Conservation (phyloP, 208 protist genomes). For the Leishmania mexicana region DNA sequence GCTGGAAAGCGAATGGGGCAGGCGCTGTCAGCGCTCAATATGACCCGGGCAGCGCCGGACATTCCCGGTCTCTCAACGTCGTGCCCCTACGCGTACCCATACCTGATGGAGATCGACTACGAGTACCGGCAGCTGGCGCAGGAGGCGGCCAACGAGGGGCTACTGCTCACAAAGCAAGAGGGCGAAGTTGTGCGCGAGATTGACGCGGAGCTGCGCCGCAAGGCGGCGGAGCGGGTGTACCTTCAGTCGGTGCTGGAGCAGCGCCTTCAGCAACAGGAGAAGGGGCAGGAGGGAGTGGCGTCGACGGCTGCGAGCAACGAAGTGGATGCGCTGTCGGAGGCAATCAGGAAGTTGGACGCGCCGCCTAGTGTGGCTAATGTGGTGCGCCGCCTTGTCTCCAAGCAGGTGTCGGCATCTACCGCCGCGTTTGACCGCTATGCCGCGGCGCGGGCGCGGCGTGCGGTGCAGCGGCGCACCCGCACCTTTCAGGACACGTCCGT, state of each 20-base stretch:
- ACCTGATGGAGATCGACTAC: conserved; percentile 63
- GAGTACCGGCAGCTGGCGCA: conserved; percentile 43
- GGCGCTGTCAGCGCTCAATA: conserved; percentile 26
- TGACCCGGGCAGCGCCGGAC: not conserved
- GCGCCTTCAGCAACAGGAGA: conserved; percentile 6
- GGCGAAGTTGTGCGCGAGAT: conserved; percentile 50
- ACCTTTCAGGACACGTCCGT: conserved; percentile 29
- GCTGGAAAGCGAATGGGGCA: conserved; percentile 27
- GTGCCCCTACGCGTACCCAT: conserved; percentile 42
- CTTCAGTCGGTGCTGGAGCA: conserved; percentile 22
- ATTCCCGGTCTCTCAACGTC: conserved; percentile 13
- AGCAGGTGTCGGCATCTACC: conserved; percentile 11
- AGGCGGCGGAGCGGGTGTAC: conserved; percentile 21
- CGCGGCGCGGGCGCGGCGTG: conserved; percentile 10
- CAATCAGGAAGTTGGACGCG: conserved; percentile 18
- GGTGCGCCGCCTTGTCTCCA: conserved; percentile 21
- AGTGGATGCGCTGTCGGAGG: conserved; percentile 13
- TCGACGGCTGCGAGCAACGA: conserved; percentile 1
- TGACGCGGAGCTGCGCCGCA: conserved; percentile 37
- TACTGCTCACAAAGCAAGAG: conserved; percentile 53
- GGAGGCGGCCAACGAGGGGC: conserved; percentile 38
- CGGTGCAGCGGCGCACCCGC: conserved; percentile 30
- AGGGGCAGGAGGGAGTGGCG: not conserved
- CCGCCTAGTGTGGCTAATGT: conserved; percentile 8
- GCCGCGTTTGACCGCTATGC: conserved; percentile 24